Evolutionary conservation across 2,329 filamentous ascomycete species (phyloP), one percentile per base, ranked within the genome.

Genomic region (Dryadomyces quercus-mongolicae): DNA sequence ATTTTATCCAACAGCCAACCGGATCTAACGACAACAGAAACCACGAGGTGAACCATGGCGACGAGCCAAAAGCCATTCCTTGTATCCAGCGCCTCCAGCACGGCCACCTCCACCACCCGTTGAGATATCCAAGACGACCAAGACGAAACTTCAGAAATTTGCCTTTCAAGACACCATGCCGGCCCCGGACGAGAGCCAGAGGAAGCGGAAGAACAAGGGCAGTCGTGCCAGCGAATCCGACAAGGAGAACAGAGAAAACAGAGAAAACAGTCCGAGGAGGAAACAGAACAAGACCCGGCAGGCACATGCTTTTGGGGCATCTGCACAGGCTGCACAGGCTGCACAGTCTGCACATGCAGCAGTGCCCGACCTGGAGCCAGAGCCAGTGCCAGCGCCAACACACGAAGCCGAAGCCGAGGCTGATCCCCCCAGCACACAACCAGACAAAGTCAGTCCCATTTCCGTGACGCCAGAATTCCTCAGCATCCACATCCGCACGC

Each of bases 101-200:
- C n/a, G n/a, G n/a, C n/a, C n/a, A n/a, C n/a, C n/a, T n/a, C 34
- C 63, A 12, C 70, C 66, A 42, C 69, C 75, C 7, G 69, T 72
- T 36, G 73, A 75, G 18, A 71, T 81, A 13, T 84, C 81, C 43
- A 72, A 78, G 36, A 71, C 71, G 9, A 82, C 81, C 12, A 84
- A 79, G 62, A 78, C 70, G 58, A 85, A 84, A 61, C 71, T 85
- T 36, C 77, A 75, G 56, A 68, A 69, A 36, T 80, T 79, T 8
- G 58, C 62, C 1, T 52, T 56, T 13, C 54, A 20, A 18, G 15
- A 48, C 21, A 18, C 56, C 54, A 40, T 40, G 36, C 7, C 36
- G 36, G 34, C 7, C 7, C 13, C 13, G 7, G 34, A 38, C 7
- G 34, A 18, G 12, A 43, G 40, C 40, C 15, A 16, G n/a, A 18